phyloP scores from a whole-genome alignment of 2,329 filamentous ascomycete species.

The Fusarium hostae region DNA sequence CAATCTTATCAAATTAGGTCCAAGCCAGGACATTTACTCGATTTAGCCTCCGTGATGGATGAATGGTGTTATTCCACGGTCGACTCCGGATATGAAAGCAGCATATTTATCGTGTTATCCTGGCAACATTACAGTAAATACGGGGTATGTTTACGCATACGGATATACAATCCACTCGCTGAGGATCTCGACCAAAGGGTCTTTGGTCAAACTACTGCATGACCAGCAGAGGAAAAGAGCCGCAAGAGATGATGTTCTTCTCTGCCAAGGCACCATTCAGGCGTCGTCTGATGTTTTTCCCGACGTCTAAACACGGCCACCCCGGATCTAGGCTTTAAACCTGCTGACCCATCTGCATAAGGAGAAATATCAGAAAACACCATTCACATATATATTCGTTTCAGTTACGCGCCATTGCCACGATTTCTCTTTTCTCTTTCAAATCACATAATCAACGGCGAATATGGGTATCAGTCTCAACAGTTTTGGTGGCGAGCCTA shows the following conservation, averaged over 20 bases:
- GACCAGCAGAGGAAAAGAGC: slow-evolving; percentile 15
- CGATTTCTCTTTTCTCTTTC: not conserved
- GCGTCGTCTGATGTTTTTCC: slow-evolving; percentile 40
- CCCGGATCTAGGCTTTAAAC: slow-evolving; percentile 17
- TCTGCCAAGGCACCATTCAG: slow-evolving; percentile 29
- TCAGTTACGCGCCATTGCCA: not conserved
- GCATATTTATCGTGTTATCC: slow-evolving; percentile 21
- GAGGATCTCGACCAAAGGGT: not conserved
- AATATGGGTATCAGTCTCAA: not conserved
- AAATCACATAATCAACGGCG: not conserved
- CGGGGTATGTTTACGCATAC: slow-evolving; percentile 7
- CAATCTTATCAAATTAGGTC: not conserved
- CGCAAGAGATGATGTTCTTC: slow-evolving; percentile 30
- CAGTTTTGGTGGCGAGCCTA: slow-evolving; percentile 10
- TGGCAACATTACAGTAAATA: slow-evolving; percentile 3
- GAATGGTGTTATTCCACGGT: slow-evolving; percentile 30
- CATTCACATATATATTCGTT: not conserved
- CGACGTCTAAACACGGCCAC: slow-evolving; percentile 23
- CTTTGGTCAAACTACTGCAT: not conserved
- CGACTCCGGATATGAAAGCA: slow-evolving; percentile 9
- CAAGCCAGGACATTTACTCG: not conserved
- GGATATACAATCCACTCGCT: not conserved
- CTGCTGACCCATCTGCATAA: slow-evolving; percentile 22
- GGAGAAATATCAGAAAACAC: slow-evolving; percentile 8
- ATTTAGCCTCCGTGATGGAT: not conserved